Percentiles rank a stretch among this genome's conserved stretches.
phyloP scores from a whole-genome alignment of 163 green algal genomes.

The Chlamydomonas reinhardtii region DNA sequence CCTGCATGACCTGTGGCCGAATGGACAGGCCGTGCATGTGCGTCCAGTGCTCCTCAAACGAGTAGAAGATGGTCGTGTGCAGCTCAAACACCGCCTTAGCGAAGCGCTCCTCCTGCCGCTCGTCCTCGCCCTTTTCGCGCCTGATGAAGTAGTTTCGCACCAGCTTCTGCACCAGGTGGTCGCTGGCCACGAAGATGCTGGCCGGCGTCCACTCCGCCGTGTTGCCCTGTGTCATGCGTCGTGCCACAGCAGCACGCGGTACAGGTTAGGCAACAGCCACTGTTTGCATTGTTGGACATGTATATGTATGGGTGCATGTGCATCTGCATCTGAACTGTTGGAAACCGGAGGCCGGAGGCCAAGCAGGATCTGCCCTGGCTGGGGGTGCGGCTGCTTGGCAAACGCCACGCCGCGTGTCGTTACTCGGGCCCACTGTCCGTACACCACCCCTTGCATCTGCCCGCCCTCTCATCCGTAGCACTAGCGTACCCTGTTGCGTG shows the following conservation, averaged over 20 bases:
- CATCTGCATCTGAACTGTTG: no score
- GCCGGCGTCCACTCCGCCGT: constrained; percentile 56
- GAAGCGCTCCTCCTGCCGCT: constrained; percentile 59
- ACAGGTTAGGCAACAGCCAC: no score
- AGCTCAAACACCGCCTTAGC: constrained; percentile 65
- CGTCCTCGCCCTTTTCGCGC: constrained; percentile 45
- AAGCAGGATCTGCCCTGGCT: no score
- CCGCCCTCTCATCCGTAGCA: no score
- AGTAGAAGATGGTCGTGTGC: constrained; percentile 67
- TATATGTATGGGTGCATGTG: no score
- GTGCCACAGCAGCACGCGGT: no score
- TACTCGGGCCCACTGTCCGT: no score
- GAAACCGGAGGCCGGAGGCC: no score
- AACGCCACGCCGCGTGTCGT: no score
- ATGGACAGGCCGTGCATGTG: constrained; percentile 54
- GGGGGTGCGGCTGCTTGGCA: no score
- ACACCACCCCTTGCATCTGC: no score
- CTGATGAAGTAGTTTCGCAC: constrained; percentile 65
- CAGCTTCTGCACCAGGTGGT: constrained; percentile 67
- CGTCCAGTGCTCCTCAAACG: constrained; percentile 61
- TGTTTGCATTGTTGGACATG: no score
- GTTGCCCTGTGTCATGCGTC: not conserved
- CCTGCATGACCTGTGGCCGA: constrained; percentile 42
- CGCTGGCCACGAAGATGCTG: constrained; percentile 68
- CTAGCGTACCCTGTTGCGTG: constrained; percentile 27